Evolutionary conservation across 2,329 filamentous ascomycete species (phyloP).

Genomic region (Zymoseptoria tritici): DNA sequence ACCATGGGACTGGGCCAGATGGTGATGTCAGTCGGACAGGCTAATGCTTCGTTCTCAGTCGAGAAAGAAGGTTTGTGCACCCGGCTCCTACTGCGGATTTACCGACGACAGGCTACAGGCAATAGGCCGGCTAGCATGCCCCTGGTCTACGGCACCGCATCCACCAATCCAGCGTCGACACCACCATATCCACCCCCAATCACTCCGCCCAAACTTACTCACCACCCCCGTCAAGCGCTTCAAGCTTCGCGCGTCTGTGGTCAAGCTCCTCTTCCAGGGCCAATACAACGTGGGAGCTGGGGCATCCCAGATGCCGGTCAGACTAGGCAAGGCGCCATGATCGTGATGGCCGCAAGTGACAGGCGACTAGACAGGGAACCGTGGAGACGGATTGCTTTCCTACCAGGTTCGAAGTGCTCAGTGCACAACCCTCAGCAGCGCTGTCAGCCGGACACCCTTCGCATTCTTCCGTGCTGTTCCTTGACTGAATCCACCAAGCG

Average conservation of each 20-base stretch:
- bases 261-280: conserved; percentile 11
- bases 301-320: neutral
- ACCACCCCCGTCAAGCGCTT: neutral
- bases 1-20: neutral
- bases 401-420: conserved; percentile 5
- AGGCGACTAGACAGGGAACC: neutral
- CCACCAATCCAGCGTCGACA: neutral
- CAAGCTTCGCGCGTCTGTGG: conserved; percentile 10
- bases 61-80: neutral
- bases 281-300: neutral
- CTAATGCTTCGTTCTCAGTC: neutral
- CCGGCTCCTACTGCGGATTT: neutral
- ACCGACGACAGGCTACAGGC: neutral
- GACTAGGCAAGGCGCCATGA: neutral
- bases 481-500: neutral
- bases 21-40: neutral
- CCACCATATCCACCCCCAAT: conserved; percentile 1
- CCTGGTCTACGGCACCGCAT: neutral
- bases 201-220: neutral
- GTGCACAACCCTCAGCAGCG: neutral
- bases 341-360: neutral
- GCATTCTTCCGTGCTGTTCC: neutral
- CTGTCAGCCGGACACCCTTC: neutral
- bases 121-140: neutral
- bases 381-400: conserved; percentile 8